phyloP scores from a whole-genome alignment of 345 rosid species.

The Populus nigra region DNA sequence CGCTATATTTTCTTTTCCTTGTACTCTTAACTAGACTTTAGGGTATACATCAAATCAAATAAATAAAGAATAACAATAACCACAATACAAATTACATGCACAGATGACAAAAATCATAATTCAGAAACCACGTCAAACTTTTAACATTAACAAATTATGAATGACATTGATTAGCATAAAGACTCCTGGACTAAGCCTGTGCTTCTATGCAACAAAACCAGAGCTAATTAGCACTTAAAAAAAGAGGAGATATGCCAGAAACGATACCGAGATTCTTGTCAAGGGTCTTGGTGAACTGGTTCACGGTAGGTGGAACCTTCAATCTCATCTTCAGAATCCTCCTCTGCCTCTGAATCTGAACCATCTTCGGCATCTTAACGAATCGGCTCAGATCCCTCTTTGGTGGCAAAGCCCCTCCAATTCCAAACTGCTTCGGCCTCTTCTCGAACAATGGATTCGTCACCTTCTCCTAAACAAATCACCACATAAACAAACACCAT shows the following conservation, averaged over 20 bases:
- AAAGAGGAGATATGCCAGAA: neutral
- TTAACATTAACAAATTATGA: too few relatives aligned
- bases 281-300: conserved; percentile 81
- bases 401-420: conserved; percentile 75
- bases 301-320: conserved; percentile 75
- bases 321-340: conserved; percentile 69
- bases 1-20: too few relatives aligned
- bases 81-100: too few relatives aligned
- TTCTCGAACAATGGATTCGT: conserved; percentile 67
- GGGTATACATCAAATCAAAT: too few relatives aligned
- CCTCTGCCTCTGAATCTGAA: conserved; percentile 67
- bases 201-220: too few relatives aligned
- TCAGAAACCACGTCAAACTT: too few relatives aligned
- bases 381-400: conserved; percentile 66
- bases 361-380: conserved; percentile 59
- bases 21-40: too few relatives aligned
- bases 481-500: neutral
- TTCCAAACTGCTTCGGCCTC: conserved; percentile 74
- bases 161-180: too few relatives aligned
- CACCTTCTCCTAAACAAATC: conserved; percentile 43
- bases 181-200: too few relatives aligned
- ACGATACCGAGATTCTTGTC: conserved; percentile 69
- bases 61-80: too few relatives aligned
- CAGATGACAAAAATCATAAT: too few relatives aligned
- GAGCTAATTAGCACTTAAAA: too few relatives aligned